phyloP scores from a whole-genome alignment of 345 rosid species.

The Trapa incisa region DNA sequence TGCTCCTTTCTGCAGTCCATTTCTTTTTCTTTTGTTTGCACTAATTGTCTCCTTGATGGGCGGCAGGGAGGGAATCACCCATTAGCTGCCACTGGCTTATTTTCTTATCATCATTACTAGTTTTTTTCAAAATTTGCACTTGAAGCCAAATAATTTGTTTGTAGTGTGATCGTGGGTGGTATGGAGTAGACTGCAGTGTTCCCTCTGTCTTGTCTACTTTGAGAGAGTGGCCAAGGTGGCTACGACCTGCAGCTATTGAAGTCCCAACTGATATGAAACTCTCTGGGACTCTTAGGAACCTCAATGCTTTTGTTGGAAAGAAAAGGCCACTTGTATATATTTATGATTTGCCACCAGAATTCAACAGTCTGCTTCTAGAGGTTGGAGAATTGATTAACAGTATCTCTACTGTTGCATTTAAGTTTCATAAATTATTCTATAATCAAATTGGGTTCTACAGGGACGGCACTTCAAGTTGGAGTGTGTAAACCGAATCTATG shows the following conservation, averaged over 20 bases:
- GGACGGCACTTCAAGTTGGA: conserved; percentile 84
- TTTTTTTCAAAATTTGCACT: not conserved
- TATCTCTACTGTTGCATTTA: conserved; percentile 8
- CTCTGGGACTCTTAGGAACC: conserved; percentile 31
- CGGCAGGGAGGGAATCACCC: not conserved
- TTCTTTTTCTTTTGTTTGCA: not conserved
- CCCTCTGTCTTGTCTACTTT: conserved; percentile 70
- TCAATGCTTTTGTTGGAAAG: conserved; percentile 56
- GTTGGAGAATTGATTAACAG: conserved; percentile 26
- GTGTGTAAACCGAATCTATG: conserved; percentile 84
- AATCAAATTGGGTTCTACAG: conserved; percentile 29
- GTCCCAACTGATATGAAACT: conserved; percentile 30
- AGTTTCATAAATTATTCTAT: conserved; percentile 9
- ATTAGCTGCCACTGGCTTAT: not conserved
- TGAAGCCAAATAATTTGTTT: conserved; percentile 9
- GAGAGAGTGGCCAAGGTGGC: conserved; percentile 85
- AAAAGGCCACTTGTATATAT: conserved; percentile 85
- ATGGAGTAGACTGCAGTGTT: conserved; percentile 79
- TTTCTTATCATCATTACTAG: not conserved
- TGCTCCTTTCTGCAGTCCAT: not conserved
- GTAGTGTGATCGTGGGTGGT: conserved; percentile 86
- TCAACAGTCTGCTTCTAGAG: conserved; percentile 93
- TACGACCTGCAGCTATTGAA: conserved; percentile 73
- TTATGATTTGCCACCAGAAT: conserved; percentile 88
- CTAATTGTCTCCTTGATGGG: not conserved